These are phyloP conservation scores for Cryomyces minteri DNA, from an alignment of 495 filamentous ascomycete species.

Conservation along the genomic window DNA sequence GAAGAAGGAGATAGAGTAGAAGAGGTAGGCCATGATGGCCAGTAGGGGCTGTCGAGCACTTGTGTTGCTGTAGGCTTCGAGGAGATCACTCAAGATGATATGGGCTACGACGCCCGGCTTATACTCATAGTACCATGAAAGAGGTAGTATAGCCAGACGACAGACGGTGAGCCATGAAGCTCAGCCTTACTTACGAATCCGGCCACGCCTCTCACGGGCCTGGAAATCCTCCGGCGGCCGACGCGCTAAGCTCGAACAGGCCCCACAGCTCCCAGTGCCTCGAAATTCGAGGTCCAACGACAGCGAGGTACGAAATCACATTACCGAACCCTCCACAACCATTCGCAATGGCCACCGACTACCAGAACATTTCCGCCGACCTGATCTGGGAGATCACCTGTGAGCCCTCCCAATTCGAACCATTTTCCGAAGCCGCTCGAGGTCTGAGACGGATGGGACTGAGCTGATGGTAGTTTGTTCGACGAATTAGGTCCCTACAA, in stretches of 20 bases:
- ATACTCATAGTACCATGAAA: too few relatives aligned
- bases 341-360: slow-evolving; percentile 5
- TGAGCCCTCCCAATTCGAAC: slow-evolving; percentile 28
- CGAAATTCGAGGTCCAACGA: not conserved
- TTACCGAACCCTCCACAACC: not conserved
- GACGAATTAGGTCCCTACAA: slow-evolving; percentile 47
- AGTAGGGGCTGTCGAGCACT: too few relatives aligned
- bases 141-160: too few relatives aligned
- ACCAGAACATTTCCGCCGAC: slow-evolving; percentile 52
- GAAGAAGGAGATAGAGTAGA: slow-evolving; percentile 45
- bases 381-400: slow-evolving; percentile 82
- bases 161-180: too few relatives aligned
- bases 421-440: not conserved
- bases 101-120: too few relatives aligned
- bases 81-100: too few relatives aligned
- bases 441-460: slow-evolving; percentile 1
- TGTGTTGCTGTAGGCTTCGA: too few relatives aligned
- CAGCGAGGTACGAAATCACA: slow-evolving; percentile 42
- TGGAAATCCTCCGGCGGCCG: not conserved
- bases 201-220: not conserved
- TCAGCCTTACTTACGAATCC: not conserved
- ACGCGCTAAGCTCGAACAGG: not conserved
- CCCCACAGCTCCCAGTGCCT: not conserved
- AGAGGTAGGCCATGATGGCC: slow-evolving; percentile 46
- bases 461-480: not conserved